Evolutionary conservation across 768 basidiomycete genomes (phyloP), one percentile per base, ranked within the genome.

Genomic region (Dacryopinax spathularia): DNA sequence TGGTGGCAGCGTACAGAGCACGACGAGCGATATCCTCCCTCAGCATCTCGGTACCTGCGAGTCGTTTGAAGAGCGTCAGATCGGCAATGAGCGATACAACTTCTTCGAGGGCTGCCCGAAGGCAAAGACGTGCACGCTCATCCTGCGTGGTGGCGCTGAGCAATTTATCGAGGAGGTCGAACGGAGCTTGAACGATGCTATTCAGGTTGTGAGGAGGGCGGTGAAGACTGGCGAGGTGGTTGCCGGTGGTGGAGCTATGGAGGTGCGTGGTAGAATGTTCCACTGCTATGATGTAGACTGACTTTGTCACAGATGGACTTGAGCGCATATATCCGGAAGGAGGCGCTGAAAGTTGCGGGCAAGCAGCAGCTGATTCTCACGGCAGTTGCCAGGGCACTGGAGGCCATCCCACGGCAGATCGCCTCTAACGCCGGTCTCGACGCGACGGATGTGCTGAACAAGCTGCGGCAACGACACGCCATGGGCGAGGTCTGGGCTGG

Each of bases 81-180:
- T 98, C 63, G 96, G 96, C 35, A 91, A 93, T 31, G 96, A 98
- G 78, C 78, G 96, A 65, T 99, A 88, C 80, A 98, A 98, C 74
- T 75, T 97, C 65, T 97, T 99, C 70, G 85, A 93, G 75, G 85
- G 88, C 60, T 97, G 94, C 73, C 84, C 91, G 33, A 86, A 89
- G 74, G 89, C 95, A 10, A 93, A 91, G 76, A 98, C 95, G 0
- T 97, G 96, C 73, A 98, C 96, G 16, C 76, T 99, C 6, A 74
- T 99, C 25, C 84, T 99, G 65, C 83, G 96, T 61, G 96, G 96
- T 64, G 96, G 96, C 31, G 96, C 96, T 0, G 94, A 98, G 71
- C 96, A 99, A 73, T 98, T 99, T 75, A 98, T 98, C 66, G 92
- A 92, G 72, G 96, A 98, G 74, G 94, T 98, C 7, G 95, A 98